A percentile compares a stretch with the other conserved stretches of the same genome.
phyloP scores from a whole-genome alignment of 1,284 basidiomycete species.

The Flammula alnicola region DNA sequence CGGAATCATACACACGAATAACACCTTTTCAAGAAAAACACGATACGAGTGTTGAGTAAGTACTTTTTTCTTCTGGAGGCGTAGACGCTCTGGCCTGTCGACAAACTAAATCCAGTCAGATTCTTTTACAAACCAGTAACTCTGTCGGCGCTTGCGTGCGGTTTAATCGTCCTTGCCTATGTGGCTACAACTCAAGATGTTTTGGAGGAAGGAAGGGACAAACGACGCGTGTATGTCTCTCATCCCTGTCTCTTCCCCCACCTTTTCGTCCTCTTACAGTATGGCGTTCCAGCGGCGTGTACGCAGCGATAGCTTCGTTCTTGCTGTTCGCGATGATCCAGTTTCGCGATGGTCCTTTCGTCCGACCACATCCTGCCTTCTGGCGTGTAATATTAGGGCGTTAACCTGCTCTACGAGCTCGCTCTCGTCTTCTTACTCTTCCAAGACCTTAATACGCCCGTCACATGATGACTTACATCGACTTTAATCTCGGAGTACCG shows the following conservation, averaged over 20 bases:
- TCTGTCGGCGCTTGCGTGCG: constrained; percentile 67
- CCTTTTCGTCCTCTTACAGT: neutral
- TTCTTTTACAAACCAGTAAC: constrained; percentile 86
- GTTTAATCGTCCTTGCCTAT: constrained; percentile 72
- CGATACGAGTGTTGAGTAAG: constrained; percentile 82
- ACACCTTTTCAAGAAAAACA: constrained; percentile 79
- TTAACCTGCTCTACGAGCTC: constrained; percentile 82
- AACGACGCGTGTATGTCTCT: constrained; percentile 69
- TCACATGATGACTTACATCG: constrained; percentile 76
- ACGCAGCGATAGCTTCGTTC: constrained; percentile 72
- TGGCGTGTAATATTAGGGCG: constrained; percentile 76
- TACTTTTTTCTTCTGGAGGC: constrained; percentile 20
- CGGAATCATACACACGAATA: constrained; percentile 80
- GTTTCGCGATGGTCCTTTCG: constrained; percentile 83
- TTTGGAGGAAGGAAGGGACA: constrained; percentile 77
- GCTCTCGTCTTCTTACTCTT: constrained; percentile 82
- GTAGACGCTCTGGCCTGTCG: constrained; percentile 12
- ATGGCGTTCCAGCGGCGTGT: constrained; percentile 57
- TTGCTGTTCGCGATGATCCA: constrained; percentile 83
- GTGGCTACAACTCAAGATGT: constrained; percentile 81
- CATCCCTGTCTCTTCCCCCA: constrained; percentile 8
- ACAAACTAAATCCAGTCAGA: constrained; percentile 38
- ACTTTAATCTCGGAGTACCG: constrained; percentile 70
- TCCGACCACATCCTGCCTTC: constrained; percentile 76
- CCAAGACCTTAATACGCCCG: constrained; percentile 80